Percentiles rank a stretch among this genome's conserved stretches.
phyloP scores from a whole-genome alignment of 371 early-diverging fungal species.

The Phascolomyces articulosus region DNA sequence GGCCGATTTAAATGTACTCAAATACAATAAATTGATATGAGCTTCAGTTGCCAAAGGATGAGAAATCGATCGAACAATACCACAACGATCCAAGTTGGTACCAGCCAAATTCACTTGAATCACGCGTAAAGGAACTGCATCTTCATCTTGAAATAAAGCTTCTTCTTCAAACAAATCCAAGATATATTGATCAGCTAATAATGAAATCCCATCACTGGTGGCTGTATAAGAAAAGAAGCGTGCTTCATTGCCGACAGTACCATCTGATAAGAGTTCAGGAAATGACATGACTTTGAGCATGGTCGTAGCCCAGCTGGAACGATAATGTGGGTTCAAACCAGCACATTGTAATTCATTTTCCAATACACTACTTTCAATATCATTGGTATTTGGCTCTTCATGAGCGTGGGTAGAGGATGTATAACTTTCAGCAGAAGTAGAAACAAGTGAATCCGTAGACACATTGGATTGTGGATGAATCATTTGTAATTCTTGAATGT shows the following conservation, averaged over 20 bases:
- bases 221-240: conserved; percentile 77
- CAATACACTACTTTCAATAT: conserved; percentile 36
- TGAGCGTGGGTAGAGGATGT: conserved; percentile 7
- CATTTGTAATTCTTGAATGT: conserved; percentile 3
- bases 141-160: conserved; percentile 59
- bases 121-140: conserved; percentile 60
- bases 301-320: conserved; percentile 59
- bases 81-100: conserved; percentile 66
- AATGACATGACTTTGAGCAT: conserved; percentile 70
- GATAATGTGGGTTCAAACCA: conserved; percentile 61
- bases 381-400: background rate
- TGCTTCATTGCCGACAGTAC: background rate
- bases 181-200: conserved; percentile 66
- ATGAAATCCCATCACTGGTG: conserved; percentile 71
- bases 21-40: conserved; percentile 69
- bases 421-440: conserved; percentile 8
- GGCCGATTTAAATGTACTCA: conserved; percentile 74
- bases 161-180: conserved; percentile 65
- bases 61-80: conserved; percentile 78
- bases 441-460: conserved; percentile 14
- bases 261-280: conserved; percentile 36
- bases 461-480: conserved; percentile 7
- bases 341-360: conserved; percentile 62
- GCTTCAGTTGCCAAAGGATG: conserved; percentile 63
- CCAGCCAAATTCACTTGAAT: conserved; percentile 75